These are phyloP conservation scores for Lactarius evosmus DNA, from an alignment of 768 basidiomycete species.

Conservation along the genomic window DNA sequence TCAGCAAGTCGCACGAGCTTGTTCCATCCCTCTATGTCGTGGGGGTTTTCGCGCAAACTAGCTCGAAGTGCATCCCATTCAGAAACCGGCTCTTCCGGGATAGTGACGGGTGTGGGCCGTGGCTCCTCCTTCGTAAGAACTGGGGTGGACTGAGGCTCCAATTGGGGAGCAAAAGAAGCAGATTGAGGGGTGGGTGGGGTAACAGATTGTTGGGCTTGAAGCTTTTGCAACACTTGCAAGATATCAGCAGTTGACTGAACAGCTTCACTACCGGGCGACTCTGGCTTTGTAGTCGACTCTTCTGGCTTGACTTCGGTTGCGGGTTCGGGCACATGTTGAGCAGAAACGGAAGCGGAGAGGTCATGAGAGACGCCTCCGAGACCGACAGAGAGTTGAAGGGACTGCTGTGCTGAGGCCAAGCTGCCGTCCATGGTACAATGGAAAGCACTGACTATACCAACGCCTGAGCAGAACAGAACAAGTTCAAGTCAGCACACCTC, in stretches of 20 bases:
- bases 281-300: conserved; percentile 19
- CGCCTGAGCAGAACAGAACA: conserved; percentile 24
- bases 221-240: conserved; percentile 24
- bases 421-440: conserved; percentile 21
- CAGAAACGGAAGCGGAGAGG: conserved; percentile 10
- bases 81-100: conserved; percentile 40
- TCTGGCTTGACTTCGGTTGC: conserved; percentile 10
- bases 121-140: conserved; percentile 22
- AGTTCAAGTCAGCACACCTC: conserved; percentile 15
- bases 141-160: conserved; percentile 14
- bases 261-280: conserved; percentile 20
- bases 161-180: conserved; percentile 11
- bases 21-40: conserved; percentile 78
- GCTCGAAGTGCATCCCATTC: conserved; percentile 66
- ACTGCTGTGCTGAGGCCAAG: conserved; percentile 19
- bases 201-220: conserved; percentile 24
- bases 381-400: conserved; percentile 19
- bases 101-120: conserved; percentile 26
- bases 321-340: conserved; percentile 23
- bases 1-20: conserved; percentile 76
- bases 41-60: conserved; percentile 61
- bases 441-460: conserved; percentile 21
- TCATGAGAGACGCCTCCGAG: conserved; percentile 13
- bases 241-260: conserved; percentile 23
- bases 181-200: conserved; percentile 19